These are phyloP conservation scores for Leccinum glutinopallens DNA, from an alignment of 1,284 basidiomycete genomes.

Conservation along the genomic window DNA sequence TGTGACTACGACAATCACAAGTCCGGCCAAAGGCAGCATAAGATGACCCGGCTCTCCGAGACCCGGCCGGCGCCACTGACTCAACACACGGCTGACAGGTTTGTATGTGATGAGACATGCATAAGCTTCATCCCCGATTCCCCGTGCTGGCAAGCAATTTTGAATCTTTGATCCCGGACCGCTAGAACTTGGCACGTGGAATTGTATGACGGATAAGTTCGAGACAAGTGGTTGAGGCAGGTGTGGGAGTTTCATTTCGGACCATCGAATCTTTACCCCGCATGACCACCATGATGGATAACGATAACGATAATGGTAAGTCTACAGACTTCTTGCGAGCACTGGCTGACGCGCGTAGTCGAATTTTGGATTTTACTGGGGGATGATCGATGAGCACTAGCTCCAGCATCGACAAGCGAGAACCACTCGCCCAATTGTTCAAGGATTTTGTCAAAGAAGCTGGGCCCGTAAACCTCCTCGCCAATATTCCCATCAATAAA, in stretches of 20 bases:
- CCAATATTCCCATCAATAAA: too few species aligned
- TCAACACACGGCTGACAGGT: background rate
- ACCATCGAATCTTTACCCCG: too few species aligned
- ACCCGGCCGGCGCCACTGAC: background rate
- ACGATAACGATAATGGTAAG: background rate
- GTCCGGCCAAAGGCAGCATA: background rate
- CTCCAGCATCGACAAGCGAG: background rate
- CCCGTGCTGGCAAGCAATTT: background rate
- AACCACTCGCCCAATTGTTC: background rate
- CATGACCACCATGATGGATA: background rate
- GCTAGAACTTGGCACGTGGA: background rate
- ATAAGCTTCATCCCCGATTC: background rate
- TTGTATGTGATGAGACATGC: background rate
- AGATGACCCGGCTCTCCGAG: background rate
- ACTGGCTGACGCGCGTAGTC: background rate
- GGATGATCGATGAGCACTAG: too few species aligned
- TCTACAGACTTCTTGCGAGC: background rate
- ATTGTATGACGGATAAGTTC: background rate
- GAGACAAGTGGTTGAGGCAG: too few species aligned
- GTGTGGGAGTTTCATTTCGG: too few species aligned
- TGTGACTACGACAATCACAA: background rate
- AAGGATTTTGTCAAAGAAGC: background rate
- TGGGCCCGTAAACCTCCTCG: too few species aligned
- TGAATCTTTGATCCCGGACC: background rate
- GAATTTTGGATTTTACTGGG: background rate